phyloP scores from a whole-genome alignment of 345 rosid species.

The Psidium guajava region DNA sequence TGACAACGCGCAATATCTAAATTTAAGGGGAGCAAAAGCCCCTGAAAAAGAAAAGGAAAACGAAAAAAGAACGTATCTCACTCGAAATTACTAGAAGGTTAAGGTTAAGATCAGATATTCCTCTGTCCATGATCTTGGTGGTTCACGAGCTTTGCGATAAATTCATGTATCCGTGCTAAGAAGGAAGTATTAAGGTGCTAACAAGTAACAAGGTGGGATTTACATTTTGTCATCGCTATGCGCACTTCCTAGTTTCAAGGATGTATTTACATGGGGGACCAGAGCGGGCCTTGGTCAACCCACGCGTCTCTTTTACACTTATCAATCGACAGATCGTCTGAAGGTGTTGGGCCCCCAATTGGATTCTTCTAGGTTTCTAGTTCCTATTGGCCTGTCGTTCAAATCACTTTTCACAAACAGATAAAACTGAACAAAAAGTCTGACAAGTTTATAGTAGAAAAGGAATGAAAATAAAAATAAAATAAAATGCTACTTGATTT shows the following conservation, averaged over 20 bases:
- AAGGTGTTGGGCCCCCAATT: not conserved
- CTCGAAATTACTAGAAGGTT: not conserved
- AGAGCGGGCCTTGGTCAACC: not conserved
- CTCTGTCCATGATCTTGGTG: not conserved
- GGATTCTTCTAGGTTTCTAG: not conserved
- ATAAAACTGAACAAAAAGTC: not conserved
- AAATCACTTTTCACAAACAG: not conserved
- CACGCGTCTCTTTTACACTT: not conserved
- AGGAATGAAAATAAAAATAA: not conserved
- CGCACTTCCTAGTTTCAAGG: not conserved
- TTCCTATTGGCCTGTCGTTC: not conserved
- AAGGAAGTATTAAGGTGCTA: too few relatives aligned
- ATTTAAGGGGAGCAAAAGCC: not conserved
- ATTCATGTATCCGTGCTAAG: too few relatives aligned
- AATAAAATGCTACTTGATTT: too few relatives aligned
- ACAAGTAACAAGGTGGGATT: too few relatives aligned
- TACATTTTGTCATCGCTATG: too few relatives aligned
- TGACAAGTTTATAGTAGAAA: not conserved
- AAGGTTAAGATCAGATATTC: not conserved
- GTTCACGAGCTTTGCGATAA: not conserved
- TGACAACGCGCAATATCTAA: too few relatives aligned
- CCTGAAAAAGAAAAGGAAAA: not conserved
- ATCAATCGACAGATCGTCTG: not conserved
- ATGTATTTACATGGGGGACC: not conserved
- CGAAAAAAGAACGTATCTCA: not conserved